These are phyloP conservation scores for Penicillium coffeae DNA, from an alignment of 495 filamentous ascomycete genomes.

Conservation along the genomic window DNA sequence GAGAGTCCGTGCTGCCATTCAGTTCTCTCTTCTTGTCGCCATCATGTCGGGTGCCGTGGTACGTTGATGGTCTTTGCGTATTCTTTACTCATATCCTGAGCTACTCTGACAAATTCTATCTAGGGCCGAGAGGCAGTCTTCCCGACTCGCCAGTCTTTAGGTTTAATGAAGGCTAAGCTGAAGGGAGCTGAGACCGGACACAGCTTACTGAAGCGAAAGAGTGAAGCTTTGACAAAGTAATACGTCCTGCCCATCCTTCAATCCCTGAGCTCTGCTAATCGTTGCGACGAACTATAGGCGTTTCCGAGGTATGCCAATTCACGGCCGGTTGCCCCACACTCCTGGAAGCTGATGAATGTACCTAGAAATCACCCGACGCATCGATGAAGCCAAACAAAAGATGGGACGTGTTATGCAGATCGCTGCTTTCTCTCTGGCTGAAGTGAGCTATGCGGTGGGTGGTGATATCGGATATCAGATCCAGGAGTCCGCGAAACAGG, in stretches of 20 bases:
- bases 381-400: slow-evolving; percentile 98
- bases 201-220: slow-evolving; percentile 84
- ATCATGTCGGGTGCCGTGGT: slow-evolving; percentile 59
- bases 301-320: slow-evolving; percentile 65
- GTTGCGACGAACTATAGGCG: slow-evolving; percentile 49
- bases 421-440: slow-evolving; percentile 93
- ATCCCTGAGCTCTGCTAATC: slow-evolving; percentile 8
- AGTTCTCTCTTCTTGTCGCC: slow-evolving; percentile 14
- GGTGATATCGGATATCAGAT: slow-evolving; percentile 96
- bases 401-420: slow-evolving; percentile 99
- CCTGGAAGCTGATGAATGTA: slow-evolving; percentile 21
- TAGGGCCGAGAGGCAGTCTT: slow-evolving; percentile 82
- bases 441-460: slow-evolving; percentile 96
- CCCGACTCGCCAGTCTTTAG: slow-evolving; percentile 93
- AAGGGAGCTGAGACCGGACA: slow-evolving; percentile 93
- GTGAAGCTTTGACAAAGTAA: slow-evolving; percentile 87
- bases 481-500: slow-evolving; percentile 89
- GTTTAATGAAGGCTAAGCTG: slow-evolving; percentile 96
- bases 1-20: not conserved
- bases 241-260: slow-evolving; percentile 10
- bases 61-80: too few relatives aligned
- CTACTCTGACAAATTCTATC: not conserved
- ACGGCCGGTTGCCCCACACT: not conserved
- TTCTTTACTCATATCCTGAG: not conserved
- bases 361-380: slow-evolving; percentile 90